Evolutionary conservation across 1,284 basidiomycete genomes (phyloP), one percentile per base, ranked within the genome.

Genomic region (Cryptococcus sp.): DNA sequence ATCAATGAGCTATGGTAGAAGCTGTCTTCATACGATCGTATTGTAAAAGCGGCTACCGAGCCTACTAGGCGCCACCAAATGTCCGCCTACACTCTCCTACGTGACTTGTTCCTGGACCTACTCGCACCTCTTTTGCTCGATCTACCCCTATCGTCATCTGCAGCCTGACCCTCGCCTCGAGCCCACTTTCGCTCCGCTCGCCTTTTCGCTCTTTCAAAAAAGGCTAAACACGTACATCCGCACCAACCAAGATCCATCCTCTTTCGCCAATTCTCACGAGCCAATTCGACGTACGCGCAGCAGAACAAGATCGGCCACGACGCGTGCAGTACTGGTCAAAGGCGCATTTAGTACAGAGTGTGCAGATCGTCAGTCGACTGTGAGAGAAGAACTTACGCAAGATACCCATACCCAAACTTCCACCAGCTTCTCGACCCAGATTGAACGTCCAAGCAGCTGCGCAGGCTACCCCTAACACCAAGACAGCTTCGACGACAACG

Each of bases 381-480:
- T 43, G 50, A n/a, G 6, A 29, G 15, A n/a, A 19, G 38, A 6
- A 47, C 60, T 62, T 37, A 62, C 60, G 22, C 5, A 62, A 46
- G 7, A 58, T 13, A 16, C 50, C 60, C 25, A 55, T 52, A 4
- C 59, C 56, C 16, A 62, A 17, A 26, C 54, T 47, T 16, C 46
- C 55, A 5, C 51, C 50, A 20, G 52, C 58, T 6, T 23, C 23
- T 37, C 40, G 40, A n/a, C 41, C 46, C 44, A 46, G 23, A 16
- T 48, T 26, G 41, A 49, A 29, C 3, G 40, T 46, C 23, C 54
- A 48, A 23, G 46, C 56, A 17, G 54, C 56, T 26, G 54, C 53
- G n/a, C 56, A 41, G 0, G 60, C 52, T 17, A 59, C 47, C 6
- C 58, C 58, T 2, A 67, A 47, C 10, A 65, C 29, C 7, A 62